These are phyloP conservation scores for Naganishia albida DNA, from an alignment of 1,284 basidiomycete genomes.

Conservation along the genomic window DNA sequence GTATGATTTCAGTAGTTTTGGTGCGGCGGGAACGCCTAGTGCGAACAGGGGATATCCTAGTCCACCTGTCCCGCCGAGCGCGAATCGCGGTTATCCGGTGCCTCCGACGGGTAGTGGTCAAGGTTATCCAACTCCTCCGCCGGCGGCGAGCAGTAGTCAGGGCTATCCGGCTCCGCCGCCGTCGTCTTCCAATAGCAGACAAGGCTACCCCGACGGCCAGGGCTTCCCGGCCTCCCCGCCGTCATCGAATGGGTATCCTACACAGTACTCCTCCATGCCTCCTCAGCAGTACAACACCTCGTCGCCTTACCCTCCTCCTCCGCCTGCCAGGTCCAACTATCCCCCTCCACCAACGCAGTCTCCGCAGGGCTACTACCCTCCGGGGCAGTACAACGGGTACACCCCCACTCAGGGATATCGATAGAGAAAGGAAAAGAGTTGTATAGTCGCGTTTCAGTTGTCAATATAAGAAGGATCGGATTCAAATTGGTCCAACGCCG, in stretches of 20 bases:
- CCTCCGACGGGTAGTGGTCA: conserved; percentile 23
- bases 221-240: conserved; percentile 32
- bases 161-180: neutral
- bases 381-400: conserved; percentile 20
- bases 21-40: conserved; percentile 36
- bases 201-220: conserved; percentile 8
- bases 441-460: no score
- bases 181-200: neutral
- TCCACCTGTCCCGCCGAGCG: conserved; percentile 2
- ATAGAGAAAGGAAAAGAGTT: no score
- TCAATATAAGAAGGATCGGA: no score
- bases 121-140: conserved; percentile 37
- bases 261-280: conserved; percentile 11
- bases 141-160: neutral
- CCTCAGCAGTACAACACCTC: conserved; percentile 16
- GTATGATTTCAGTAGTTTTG: conserved; percentile 46
- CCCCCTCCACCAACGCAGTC: conserved; percentile 28
- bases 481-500: no score
- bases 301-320: conserved; percentile 30
- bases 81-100: conserved; percentile 4
- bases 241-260: conserved; percentile 25
- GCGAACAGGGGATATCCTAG: conserved; percentile 38
- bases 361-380: conserved; percentile 9
- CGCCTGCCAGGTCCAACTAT: conserved; percentile 30
- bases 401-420: neutral